Conservation (phyloP, 306 rosid species). For the Trichosanthes truncata region DNA sequence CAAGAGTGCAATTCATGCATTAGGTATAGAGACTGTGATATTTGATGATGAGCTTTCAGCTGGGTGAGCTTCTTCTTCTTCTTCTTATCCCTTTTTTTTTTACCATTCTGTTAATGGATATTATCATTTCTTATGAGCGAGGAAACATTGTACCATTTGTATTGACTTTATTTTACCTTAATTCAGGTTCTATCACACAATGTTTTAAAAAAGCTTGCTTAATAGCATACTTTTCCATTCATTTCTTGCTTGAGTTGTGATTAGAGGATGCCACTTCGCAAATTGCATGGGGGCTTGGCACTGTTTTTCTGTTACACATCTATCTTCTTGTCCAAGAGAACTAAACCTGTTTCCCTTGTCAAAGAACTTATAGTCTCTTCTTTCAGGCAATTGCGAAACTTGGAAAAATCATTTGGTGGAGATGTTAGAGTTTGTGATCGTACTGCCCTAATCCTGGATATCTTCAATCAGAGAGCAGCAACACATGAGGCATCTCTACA, state of each 20-base stretch:
- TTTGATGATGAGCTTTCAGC: conserved; percentile 96
- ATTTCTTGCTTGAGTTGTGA: neutral
- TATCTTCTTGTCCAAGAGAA: neutral
- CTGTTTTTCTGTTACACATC: neutral
- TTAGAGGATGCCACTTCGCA: neutral
- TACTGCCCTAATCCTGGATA: conserved; percentile 88
- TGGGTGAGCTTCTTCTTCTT: conserved; percentile 37
- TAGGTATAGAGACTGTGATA: conserved; percentile 75
- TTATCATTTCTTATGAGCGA: neutral
- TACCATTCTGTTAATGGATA: neutral
- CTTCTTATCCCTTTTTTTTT: neutral
- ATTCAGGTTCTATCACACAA: neutral
- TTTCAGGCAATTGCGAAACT: conserved; percentile 77
- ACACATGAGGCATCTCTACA: conserved; percentile 97
- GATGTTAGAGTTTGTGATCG: conserved; percentile 96
- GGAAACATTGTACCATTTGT: neutral
- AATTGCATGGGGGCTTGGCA: neutral
- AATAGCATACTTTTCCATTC: neutral
- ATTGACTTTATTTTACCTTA: neutral
- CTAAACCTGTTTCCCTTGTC: neutral
- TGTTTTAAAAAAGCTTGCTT: neutral
- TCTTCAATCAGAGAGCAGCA: conserved; percentile 96
- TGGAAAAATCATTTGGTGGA: conserved; percentile 91
- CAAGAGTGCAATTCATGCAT: conserved; percentile 70
- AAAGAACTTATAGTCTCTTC: neutral